phyloP scores from a whole-genome alignment of 2,329 filamentous ascomycete genomes.

The Lojkania enalia region DNA sequence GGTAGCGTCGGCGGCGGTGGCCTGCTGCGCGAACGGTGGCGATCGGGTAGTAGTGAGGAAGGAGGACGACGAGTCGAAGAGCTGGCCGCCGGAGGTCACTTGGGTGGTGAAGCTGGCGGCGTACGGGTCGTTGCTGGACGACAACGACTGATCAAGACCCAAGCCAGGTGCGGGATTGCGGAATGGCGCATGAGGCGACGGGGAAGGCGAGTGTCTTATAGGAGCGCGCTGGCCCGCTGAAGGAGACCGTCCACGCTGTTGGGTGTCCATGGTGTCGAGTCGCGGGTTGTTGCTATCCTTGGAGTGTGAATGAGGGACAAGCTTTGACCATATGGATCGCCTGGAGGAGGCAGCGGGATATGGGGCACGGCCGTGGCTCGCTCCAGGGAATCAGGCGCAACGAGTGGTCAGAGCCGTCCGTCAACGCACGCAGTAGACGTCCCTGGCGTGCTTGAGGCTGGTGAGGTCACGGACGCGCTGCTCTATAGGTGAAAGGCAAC shows the following conservation, averaged over 20 bases:
- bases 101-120: slow-evolving; percentile 32
- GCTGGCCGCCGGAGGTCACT: slow-evolving; percentile 47
- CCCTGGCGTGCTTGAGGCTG: slow-evolving; percentile 30
- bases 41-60: slow-evolving; percentile 53
- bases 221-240: slow-evolving; percentile 61
- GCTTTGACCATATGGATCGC: slow-evolving; percentile 29
- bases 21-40: slow-evolving; percentile 48
- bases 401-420: slow-evolving; percentile 27
- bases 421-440: slow-evolving; percentile 20
- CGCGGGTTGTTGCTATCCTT: slow-evolving; percentile 36
- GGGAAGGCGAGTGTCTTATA: slow-evolving; percentile 71
- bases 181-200: slow-evolving; percentile 61
- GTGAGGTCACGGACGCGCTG: slow-evolving; percentile 22
- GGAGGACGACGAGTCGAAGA: slow-evolving; percentile 30
- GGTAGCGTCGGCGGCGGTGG: slow-evolving; percentile 46
- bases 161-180: slow-evolving; percentile 59
- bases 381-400: slow-evolving; percentile 2
- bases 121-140: slow-evolving; percentile 26
- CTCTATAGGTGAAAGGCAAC: slow-evolving; percentile 4
- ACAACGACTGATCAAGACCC: slow-evolving; percentile 56
- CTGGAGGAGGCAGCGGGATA: slow-evolving; percentile 6
- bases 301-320: slow-evolving; percentile 23
- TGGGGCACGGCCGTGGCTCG: slow-evolving; percentile 5
- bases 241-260: slow-evolving; percentile 64
- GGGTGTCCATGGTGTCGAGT: slow-evolving; percentile 55